Evolutionary conservation across 1,139 yeast genomes (phyloP).

Genomic region (Kodamaea anthophila): DNA sequence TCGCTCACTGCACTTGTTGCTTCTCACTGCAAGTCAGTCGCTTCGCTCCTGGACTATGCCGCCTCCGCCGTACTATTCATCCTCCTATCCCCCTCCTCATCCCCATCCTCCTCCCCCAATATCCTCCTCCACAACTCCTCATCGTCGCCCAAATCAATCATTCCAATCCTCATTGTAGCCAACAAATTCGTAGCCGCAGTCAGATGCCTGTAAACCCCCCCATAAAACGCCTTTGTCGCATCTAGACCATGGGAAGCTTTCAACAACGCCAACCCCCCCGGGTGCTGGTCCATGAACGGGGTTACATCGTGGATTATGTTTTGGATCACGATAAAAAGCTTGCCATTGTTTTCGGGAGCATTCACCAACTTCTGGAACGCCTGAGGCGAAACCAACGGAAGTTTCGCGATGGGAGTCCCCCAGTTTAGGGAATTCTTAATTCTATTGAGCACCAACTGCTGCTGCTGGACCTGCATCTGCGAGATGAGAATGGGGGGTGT

Average conservation of each 20-base stretch:
- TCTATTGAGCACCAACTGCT: conserved; percentile 54
- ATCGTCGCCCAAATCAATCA: conserved; percentile 72
- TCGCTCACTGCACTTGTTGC: no score
- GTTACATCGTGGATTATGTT: conserved; percentile 69
- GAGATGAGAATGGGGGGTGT: conserved; percentile 45
- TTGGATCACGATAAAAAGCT: conserved; percentile 39
- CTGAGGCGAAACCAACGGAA: conserved; percentile 48
- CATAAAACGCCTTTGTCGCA: conserved; percentile 66
- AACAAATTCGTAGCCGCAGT: conserved; percentile 66
- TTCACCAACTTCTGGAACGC: conserved; percentile 43
- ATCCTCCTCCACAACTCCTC: conserved; percentile 73
- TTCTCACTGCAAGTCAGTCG: no score
- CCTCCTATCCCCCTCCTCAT: conserved; percentile 19
- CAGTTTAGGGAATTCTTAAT: conserved; percentile 60
- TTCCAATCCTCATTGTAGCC: conserved; percentile 73
- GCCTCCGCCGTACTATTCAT: conserved; percentile 41
- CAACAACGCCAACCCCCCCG: conserved; percentile 61
- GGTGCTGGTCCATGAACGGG: conserved; percentile 67
- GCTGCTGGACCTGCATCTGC: conserved; percentile 58
- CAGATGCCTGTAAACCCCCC: conserved; percentile 71
- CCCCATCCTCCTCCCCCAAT: conserved; percentile 34
- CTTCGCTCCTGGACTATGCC: conserved; percentile 19
- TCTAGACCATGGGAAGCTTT: conserved; percentile 64
- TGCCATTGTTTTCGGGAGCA: conserved; percentile 31
- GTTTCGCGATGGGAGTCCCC: conserved; percentile 69